A percentile compares a stretch with the other conserved stretches of the same genome.
Evolutionary conservation across 805 yeast species (phyloP).

Genomic region (Candida parachauliodes): DNA sequence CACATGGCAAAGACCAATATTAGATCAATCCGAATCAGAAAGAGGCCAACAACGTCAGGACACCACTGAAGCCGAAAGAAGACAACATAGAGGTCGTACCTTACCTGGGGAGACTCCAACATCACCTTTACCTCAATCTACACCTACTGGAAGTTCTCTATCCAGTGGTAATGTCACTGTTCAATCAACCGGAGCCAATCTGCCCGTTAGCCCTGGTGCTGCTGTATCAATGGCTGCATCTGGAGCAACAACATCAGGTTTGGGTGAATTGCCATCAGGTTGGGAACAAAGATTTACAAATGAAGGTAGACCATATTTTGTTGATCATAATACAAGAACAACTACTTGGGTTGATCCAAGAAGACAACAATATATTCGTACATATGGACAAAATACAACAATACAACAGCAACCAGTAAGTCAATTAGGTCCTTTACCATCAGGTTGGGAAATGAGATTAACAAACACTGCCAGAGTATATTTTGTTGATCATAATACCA

Average conservation of each 20-base stretch:
- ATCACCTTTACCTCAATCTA: conserved; percentile 27
- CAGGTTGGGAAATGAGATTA: conserved; percentile 99
- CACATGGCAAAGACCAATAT: conserved; percentile 97
- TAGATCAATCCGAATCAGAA: conserved; percentile 74
- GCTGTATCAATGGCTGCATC: conserved; percentile 68
- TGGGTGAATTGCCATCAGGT: conserved; percentile 96
- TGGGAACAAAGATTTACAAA: conserved; percentile 99
- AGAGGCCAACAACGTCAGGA: conserved; percentile 59
- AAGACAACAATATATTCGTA: conserved; percentile 95
- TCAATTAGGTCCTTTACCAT: conserved; percentile 95
- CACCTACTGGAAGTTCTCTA: conserved; percentile 21
- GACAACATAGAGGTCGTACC: conserved; percentile 86
- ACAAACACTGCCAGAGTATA: conserved; percentile 98
- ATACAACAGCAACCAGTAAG: conserved; percentile 98
- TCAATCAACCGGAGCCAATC: conserved; percentile 39
- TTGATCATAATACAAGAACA: conserved; percentile 98
- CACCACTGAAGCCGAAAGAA: conserved; percentile 81
- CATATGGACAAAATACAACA: conserved; percentile 86
- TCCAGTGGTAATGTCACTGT: conserved; percentile 46
- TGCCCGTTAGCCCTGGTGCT: conserved; percentile 62
- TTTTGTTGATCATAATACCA: conserved; percentile 98
- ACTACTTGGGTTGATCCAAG: conserved; percentile 99
- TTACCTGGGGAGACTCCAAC: conserved; percentile 61
- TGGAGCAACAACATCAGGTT: conserved; percentile 90
- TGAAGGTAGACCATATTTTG: conserved; percentile 97